Percentiles rank a stretch among this genome's conserved stretches.
Evolutionary conservation across 371 early-diverging fungal genomes (phyloP).

Genomic region (Coemansia linderi): DNA sequence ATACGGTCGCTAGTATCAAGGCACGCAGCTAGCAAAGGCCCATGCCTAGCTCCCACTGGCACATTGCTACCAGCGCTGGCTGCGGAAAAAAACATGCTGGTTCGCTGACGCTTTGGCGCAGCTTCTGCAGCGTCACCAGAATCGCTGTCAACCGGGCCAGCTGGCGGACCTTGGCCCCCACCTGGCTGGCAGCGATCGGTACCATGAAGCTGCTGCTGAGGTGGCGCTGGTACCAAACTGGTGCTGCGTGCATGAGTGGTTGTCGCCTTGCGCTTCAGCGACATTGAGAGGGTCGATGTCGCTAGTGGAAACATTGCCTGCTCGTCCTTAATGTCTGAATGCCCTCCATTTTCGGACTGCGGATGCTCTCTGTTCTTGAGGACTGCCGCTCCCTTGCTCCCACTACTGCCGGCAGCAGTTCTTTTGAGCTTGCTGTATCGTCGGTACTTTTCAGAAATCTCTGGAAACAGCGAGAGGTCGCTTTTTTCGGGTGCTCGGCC

Average conservation of each 20-base stretch:
- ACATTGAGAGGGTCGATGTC: slow-evolving; percentile 22
- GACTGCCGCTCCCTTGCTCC: background rate
- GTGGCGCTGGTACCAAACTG: background rate
- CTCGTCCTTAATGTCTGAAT: background rate
- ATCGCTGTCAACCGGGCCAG: background rate
- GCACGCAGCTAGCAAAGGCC: background rate
- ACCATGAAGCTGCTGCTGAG: background rate
- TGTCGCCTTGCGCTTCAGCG: slow-evolving; percentile 35
- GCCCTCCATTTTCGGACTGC: background rate
- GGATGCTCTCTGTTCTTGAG: background rate
- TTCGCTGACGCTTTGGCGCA: slow-evolving; percentile 29
- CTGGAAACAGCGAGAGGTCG: slow-evolving; percentile 38
- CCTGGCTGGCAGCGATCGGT: background rate
- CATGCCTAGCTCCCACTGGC: background rate
- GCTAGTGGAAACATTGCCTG: slow-evolving; percentile 21
- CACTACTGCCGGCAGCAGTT: background rate
- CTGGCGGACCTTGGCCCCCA: background rate
- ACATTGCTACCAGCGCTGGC: background rate
- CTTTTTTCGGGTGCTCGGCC: slow-evolving; percentile 54
- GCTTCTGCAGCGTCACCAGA: slow-evolving; percentile 3
- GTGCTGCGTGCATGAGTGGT: background rate
- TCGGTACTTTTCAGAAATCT: slow-evolving; percentile 39
- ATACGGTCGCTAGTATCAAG: background rate
- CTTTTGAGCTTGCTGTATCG: slow-evolving; percentile 39
- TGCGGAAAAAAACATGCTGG: background rate